phyloP scores from a whole-genome alignment of 2,329 filamentous ascomycete genomes.

The Anisogramma anomala region DNA sequence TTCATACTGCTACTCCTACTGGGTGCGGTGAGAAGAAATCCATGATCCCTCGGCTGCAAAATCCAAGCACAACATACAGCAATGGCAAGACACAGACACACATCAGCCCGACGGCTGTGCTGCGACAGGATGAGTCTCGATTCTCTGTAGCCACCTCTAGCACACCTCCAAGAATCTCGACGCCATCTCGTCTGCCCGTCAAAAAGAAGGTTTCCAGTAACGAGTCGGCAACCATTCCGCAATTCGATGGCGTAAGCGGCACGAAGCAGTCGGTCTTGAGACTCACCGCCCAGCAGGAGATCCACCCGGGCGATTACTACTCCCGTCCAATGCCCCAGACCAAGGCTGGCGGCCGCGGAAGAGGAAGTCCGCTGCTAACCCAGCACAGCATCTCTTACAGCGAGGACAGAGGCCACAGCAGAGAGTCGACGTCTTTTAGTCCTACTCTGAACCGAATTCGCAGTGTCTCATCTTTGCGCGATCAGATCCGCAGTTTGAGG shows the following conservation, averaged over 20 bases:
- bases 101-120: background rate
- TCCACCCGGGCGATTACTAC: background rate
- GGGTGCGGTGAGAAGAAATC: background rate
- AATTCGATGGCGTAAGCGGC: slow-evolving; percentile 6
- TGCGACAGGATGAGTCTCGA: background rate
- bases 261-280: background rate
- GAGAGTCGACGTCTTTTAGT: background rate
- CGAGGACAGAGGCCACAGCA: background rate
- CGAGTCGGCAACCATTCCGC: background rate
- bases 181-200: slow-evolving; percentile 3
- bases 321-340: slow-evolving; percentile 4
- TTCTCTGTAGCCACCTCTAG: background rate
- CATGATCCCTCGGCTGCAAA: slow-evolving; percentile 4
- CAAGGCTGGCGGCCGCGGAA: background rate
- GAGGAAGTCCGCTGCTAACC: background rate
- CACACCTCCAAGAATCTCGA: background rate
- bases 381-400: background rate
- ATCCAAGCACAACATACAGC: background rate
- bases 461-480: slow-evolving; percentile 9
- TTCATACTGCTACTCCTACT: background rate
- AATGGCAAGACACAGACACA: background rate
- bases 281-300: slow-evolving; percentile 4
- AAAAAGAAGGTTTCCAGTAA: slow-evolving; percentile 1
- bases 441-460: slow-evolving; percentile 1
- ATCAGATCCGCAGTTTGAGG: slow-evolving; percentile 12